Conservation (phyloP, 2,329 filamentous ascomycete species). For the Shiraia sp. region DNA sequence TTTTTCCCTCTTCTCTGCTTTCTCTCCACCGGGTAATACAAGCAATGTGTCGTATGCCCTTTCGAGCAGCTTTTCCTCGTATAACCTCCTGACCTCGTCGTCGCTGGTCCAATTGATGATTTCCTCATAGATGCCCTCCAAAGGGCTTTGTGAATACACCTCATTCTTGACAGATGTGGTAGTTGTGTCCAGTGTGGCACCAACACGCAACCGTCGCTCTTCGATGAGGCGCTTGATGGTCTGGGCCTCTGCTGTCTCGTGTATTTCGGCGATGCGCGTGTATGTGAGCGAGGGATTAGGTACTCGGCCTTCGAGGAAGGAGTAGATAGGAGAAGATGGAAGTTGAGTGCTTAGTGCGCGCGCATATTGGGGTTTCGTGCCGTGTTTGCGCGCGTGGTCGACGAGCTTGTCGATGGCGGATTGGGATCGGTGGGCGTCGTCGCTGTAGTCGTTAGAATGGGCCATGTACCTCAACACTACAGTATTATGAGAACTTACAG, state of each 20-base stretch:
- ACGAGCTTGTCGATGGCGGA: slow-evolving; percentile 78
- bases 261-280: slow-evolving; percentile 77
- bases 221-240: slow-evolving; percentile 88
- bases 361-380: slow-evolving; percentile 73
- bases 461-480: accelerated
- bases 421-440: slow-evolving; percentile 63
- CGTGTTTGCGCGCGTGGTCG: slow-evolving; percentile 71
- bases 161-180: slow-evolving; percentile 86
- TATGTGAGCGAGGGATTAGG: slow-evolving; percentile 81
- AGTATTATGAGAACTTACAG: slow-evolving; percentile 14
- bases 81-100: slow-evolving; percentile 79
- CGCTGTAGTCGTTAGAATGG: slow-evolving; percentile 42
- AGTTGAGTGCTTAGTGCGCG: slow-evolving; percentile 76
- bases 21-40: slow-evolving; percentile 68
- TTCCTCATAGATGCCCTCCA: slow-evolving; percentile 80
- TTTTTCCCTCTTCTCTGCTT: slow-evolving; percentile 70
- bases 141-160: slow-evolving; percentile 71
- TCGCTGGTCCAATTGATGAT: slow-evolving; percentile 90
- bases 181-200: slow-evolving; percentile 80
- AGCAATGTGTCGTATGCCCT: slow-evolving; percentile 78
- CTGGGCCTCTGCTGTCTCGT: slow-evolving; percentile 84
- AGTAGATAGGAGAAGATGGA: slow-evolving; percentile 79
- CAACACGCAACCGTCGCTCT: slow-evolving; percentile 83
- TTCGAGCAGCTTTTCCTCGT: slow-evolving; percentile 87
- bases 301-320: slow-evolving; percentile 79